A percentile compares a stretch with the other conserved stretches of the same genome.
These are phyloP conservation scores for Sambucus nigra DNA, from an alignment of 129 eudicot genomes.

Conservation along the genomic window DNA sequence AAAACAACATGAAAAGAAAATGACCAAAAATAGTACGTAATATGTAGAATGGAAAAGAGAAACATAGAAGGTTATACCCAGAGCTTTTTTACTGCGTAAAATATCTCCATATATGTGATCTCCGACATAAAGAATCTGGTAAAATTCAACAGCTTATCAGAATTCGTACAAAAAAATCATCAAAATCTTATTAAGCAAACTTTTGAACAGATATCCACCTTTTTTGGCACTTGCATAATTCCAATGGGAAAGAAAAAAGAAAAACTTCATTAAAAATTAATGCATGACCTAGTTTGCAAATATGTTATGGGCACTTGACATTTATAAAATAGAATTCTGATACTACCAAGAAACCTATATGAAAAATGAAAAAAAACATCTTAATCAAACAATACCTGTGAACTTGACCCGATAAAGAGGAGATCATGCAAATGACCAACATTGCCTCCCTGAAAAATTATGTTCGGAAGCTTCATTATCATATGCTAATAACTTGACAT, in stretches of 20 bases:
- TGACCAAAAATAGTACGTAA: background rate
- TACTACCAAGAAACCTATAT: background rate
- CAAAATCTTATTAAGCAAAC: too few species aligned
- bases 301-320: too few species aligned
- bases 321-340: background rate
- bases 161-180: too few species aligned
- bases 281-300: background rate
- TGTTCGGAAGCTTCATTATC: slow-evolving; percentile 7
- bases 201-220: too few species aligned
- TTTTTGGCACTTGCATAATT: too few species aligned
- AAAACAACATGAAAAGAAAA: background rate
- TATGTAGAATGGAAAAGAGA: background rate
- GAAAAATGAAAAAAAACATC: background rate
- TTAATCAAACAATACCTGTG: slow-evolving; percentile 62
- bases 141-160: slow-evolving; percentile 7
- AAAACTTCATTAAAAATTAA: background rate
- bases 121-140: slow-evolving; percentile 93
- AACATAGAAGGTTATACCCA: slow-evolving; percentile 40
- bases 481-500: background rate
- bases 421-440: slow-evolving; percentile 96
- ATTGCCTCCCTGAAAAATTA: slow-evolving; percentile 80
- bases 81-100: slow-evolving; percentile 84
- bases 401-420: slow-evolving; percentile 71
- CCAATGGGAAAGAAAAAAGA: too few species aligned
- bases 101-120: slow-evolving; percentile 98